phyloP scores from a whole-genome alignment of 805 yeast species.

The Yarrowia divulgata region DNA sequence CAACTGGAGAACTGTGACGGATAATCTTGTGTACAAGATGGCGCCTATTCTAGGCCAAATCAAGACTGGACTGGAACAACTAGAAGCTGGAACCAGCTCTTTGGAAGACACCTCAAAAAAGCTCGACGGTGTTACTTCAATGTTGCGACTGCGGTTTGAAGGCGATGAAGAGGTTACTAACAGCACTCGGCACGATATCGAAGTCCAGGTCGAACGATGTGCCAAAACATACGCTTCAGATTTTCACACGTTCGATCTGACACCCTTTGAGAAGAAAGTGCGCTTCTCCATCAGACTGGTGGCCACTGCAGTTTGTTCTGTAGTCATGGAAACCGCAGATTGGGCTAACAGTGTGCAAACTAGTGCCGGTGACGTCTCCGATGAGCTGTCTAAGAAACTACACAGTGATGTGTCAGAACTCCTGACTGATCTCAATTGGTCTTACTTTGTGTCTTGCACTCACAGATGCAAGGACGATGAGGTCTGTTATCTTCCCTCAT shows the following conservation, averaged over 20 bases:
- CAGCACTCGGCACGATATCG: conserved; percentile 14
- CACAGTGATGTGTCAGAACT: conserved; percentile 6
- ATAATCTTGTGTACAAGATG: conserved; percentile 17
- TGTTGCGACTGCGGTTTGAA: conserved; percentile 11
- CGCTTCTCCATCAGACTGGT: not conserved
- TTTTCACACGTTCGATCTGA: conserved; percentile 9
- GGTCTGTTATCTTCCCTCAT: conserved; percentile 27
- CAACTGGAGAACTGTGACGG: conserved; percentile 22
- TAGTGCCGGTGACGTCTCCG: not conserved
- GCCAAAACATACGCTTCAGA: conserved; percentile 7
- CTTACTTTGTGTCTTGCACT: conserved; percentile 13
- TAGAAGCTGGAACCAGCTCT: conserved; percentile 3
- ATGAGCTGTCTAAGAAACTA: not conserved
- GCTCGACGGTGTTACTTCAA: not conserved
- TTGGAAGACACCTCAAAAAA: not conserved
- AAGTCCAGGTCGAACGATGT: conserved; percentile 14
- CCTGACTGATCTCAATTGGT: conserved; percentile 10
- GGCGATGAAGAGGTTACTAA: conserved; percentile 10
- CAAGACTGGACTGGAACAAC: not conserved
- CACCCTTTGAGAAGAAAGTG: conserved; percentile 15
- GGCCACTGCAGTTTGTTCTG: conserved; percentile 15
- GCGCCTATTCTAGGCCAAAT: conserved; percentile 17
- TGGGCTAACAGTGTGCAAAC: conserved; percentile 11
- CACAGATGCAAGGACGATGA: conserved; percentile 26
- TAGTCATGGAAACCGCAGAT: conserved; percentile 17